Percentiles rank a stretch among this genome's conserved stretches.
Evolutionary conservation across 352 stramenopile species (phyloP).

Genomic region (Nothophytophthora sp.): DNA sequence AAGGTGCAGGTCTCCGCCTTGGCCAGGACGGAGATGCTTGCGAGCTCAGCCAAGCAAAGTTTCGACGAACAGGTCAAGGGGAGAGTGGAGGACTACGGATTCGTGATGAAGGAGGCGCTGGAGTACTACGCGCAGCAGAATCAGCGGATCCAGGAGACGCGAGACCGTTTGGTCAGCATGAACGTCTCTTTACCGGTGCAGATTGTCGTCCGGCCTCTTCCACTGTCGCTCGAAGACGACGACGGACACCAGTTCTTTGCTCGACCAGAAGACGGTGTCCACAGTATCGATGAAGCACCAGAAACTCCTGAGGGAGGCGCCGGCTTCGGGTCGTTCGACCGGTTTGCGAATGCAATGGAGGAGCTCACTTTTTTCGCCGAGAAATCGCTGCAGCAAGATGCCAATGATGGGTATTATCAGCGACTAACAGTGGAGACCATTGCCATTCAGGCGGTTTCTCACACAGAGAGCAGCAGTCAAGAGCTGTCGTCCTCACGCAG

Average conservation of each 20-base stretch:
- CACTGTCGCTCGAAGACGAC: neutral
- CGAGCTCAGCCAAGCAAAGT: constrained; percentile 8
- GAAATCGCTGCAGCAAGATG: constrained; percentile 7
- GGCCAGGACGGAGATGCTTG: constrained; percentile 21
- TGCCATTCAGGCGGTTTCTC: neutral
- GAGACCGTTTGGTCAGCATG: constrained; percentile 18
- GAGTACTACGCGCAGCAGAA: constrained; percentile 25
- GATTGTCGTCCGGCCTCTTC: constrained; percentile 6
- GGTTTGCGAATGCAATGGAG: constrained; percentile 2
- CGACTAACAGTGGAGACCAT: constrained; percentile 12
- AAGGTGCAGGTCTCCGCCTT: constrained; percentile 19
- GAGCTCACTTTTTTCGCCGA: constrained; percentile 9
- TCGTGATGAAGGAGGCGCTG: constrained; percentile 26
- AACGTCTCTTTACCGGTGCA: constrained; percentile 28
- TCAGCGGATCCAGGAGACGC: constrained; percentile 25
- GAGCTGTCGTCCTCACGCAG: constrained; percentile 1
- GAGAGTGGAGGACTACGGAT: constrained; percentile 17
- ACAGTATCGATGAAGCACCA: neutral
- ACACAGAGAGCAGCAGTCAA: neutral
- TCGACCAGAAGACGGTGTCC: neutral
- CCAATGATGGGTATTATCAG: neutral
- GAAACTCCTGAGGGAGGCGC: neutral
- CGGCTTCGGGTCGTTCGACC: neutral
- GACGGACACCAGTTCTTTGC: constrained; percentile 1
- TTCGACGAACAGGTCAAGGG: constrained; percentile 16